phyloP scores from a whole-genome alignment of 108 stramenopile genomes.

The Nitzschia inconspicua region DNA sequence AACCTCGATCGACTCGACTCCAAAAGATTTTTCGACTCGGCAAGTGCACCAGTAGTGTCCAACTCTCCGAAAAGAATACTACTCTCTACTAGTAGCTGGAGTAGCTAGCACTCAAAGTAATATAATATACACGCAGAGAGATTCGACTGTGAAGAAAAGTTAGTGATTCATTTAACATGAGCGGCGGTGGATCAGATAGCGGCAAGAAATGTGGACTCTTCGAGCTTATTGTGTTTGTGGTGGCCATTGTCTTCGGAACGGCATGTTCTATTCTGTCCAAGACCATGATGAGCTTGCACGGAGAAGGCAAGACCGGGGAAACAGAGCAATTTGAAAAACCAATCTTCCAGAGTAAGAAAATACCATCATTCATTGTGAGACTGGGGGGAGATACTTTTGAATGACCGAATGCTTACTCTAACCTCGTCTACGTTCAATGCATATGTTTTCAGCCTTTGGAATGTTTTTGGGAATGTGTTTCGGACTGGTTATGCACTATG shows the following conservation, averaged over 20 bases:
- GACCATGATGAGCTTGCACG: conserved; percentile 76
- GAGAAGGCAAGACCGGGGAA: conserved; percentile 62
- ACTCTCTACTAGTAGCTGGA: too few species aligned
- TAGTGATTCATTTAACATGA: too few species aligned
- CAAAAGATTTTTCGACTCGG: too few species aligned
- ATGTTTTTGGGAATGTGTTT: conserved; percentile 93
- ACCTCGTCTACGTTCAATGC: conserved; percentile 8
- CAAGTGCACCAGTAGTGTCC: too few species aligned
- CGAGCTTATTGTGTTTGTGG: conserved; percentile 69
- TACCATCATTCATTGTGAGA: not conserved
- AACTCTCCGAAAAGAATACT: too few species aligned
- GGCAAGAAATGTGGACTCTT: conserved; percentile 58
- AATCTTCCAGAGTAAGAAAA: conserved; percentile 18
- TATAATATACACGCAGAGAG: too few species aligned
- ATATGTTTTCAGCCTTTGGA: conserved; percentile 86
- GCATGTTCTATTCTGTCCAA: conserved; percentile 86
- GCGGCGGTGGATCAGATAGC: conserved; percentile 26
- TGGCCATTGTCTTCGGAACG: conserved; percentile 83
- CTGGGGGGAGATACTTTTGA: not conserved
- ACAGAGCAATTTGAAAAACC: conserved; percentile 70
- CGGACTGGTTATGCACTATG: conserved; percentile 76
- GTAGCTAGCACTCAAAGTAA: too few species aligned
- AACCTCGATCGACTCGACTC: too few species aligned
- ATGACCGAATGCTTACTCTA: not conserved
- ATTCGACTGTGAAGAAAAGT: too few species aligned